Base-by-base conservation (phyloP, 2,329 filamentous ascomycete species). In the Cladophialophora immunda region DNA sequence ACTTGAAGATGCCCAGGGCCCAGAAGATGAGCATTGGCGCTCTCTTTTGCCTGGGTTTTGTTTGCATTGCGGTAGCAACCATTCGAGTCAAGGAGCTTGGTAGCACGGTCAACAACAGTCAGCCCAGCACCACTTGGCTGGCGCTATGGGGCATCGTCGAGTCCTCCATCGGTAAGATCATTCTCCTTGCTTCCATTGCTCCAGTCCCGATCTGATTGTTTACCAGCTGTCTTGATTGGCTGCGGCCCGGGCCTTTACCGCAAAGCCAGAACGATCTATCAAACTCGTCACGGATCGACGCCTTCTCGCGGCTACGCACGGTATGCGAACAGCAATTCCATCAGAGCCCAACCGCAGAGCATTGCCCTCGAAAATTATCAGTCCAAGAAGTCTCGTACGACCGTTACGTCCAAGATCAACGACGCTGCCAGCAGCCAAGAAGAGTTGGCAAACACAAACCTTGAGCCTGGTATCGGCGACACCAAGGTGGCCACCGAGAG, bases 81-180 rank as follows among this genome's bases (percentile, higher is more conserved):
- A 57, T 57, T 41, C 55, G 55, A 38, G 55, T 57, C 55, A 57
- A 38, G 55, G 55, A 57, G 34, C 55, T 57, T 22, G 55, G 55
- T 13, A 57, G 55, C 55, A 57, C 55, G 13, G 55, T 57, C 32
- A 57, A 57, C 22, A 57, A 57, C 32, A 57, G 32, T 41, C 55
- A 57, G 27, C 55, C 55, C 32, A 57, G 55, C 22, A 57, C 55
- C 4, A 57, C 55, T 27, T 57, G 55, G 55, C 32, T 57, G 17
- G 55, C 55, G 19, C 32, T 57, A 34, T 57, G 55, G 55, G 55
- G 55, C 32, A 57, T 57, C 55, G 55, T 57, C 5, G 55, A 57
- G 55, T 57, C 55, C 29, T 57, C 55, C 3, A 57, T 57, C 22
- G 55, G 55, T 57, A 57, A 57, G 19, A 50, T 19, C 25, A 25